Conservation (phyloP, 257 asterid genomes). For the Craterostigma plantagineum region DNA sequence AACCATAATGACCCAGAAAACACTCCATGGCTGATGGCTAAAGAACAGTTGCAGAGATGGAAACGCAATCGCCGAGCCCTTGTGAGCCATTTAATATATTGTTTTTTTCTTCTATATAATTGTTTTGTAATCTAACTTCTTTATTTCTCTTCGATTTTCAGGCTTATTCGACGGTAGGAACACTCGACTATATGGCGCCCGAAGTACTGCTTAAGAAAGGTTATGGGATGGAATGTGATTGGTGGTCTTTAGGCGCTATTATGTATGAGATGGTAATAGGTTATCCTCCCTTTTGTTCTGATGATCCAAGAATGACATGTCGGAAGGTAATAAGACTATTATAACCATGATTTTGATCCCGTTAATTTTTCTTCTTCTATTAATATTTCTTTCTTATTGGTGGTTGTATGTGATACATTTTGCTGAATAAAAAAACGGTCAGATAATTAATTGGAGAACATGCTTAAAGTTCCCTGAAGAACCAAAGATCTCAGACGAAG, state of each 20-base stretch:
- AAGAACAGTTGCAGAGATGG: constrained; percentile 91
- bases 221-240: constrained; percentile 96
- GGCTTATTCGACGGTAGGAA: constrained; percentile 98
- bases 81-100: constrained; percentile 26
- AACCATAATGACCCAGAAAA: constrained; percentile 19
- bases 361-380: no score
- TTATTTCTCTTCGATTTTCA: constrained; percentile 10
- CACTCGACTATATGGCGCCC: constrained; percentile 98
- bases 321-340: constrained; percentile 62
- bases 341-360: no score
- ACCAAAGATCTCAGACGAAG: constrained; percentile 69
- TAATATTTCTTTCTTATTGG: no score
- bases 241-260: constrained; percentile 98
- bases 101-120: not conserved
- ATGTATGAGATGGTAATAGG: constrained; percentile 89
- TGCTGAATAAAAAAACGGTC: constrained; percentile 1
- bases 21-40: constrained; percentile 90
- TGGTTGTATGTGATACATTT: not conserved
- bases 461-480: constrained; percentile 93
- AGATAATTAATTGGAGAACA: constrained; percentile 32
- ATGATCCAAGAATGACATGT: constrained; percentile 92
- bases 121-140: not conserved
- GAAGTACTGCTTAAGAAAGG: constrained; percentile 86
- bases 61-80: constrained; percentile 87
- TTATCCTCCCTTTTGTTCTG: constrained; percentile 95